These are phyloP conservation scores for Amesomyces nigricolor DNA, from an alignment of 2,329 filamentous ascomycete genomes.

Conservation along the genomic window DNA sequence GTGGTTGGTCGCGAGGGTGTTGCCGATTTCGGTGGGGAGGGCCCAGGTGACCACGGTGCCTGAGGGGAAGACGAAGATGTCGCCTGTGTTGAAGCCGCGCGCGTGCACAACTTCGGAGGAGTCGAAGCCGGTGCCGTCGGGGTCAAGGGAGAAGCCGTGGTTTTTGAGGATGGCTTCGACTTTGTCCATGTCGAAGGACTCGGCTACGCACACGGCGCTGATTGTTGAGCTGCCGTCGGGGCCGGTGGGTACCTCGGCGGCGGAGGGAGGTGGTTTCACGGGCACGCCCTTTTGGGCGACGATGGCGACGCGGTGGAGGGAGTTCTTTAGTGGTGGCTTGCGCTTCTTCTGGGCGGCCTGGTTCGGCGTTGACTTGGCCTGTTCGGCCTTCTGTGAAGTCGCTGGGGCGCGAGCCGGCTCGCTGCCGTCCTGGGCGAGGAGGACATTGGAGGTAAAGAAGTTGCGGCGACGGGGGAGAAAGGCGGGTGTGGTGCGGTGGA, in stretches of 20 bases:
- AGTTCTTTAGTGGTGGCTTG: constrained; percentile 57
- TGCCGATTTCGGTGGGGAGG: constrained; percentile 68
- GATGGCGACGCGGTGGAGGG: constrained; percentile 76
- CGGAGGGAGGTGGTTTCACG: constrained; percentile 26
- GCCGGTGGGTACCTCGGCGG: constrained; percentile 22
- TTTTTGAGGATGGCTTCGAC: constrained; percentile 52
- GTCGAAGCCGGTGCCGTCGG: constrained; percentile 56
- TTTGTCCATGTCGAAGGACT: constrained; percentile 58
- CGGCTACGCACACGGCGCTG: constrained; percentile 56
- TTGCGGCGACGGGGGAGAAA: constrained; percentile 49
- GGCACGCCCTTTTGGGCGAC: constrained; percentile 66
- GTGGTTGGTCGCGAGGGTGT: constrained; percentile 62
- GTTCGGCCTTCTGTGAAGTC: neutral
- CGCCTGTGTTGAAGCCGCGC: constrained; percentile 59
- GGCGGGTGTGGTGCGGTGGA: constrained; percentile 43
- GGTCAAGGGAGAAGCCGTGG: constrained; percentile 58
- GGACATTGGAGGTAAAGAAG: constrained; percentile 63
- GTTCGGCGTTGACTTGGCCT: constrained; percentile 11
- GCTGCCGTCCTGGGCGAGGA: constrained; percentile 40
- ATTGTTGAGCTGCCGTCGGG: constrained; percentile 41
- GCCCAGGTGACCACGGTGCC: constrained; percentile 93
- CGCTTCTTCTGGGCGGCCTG: constrained; percentile 35
- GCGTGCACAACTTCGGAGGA: constrained; percentile 59
- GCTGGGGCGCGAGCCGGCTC: constrained; percentile 1
- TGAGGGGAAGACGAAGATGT: constrained; percentile 93